Base-by-base conservation (phyloP, 306 rosid genomes). In the Morella rubra region DNA sequence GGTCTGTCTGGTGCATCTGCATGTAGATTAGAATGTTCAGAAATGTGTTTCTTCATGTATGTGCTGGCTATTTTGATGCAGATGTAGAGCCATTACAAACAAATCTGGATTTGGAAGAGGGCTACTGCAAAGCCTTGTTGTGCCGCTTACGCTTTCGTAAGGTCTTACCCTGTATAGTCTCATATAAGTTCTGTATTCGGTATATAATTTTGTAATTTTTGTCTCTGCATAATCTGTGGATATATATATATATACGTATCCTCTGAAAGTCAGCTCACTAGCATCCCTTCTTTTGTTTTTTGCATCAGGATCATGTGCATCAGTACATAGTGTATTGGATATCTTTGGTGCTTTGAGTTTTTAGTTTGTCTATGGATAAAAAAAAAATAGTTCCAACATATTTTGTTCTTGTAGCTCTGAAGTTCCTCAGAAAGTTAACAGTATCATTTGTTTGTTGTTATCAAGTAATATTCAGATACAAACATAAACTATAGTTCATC, bases 91-190 rank as follows among this genome's bases (percentile, higher is more conserved):
- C 93, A 5, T 89, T 87, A 67, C 97, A 92, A 92, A 87, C 69
- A 80, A 83, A 78, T 87, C 80, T 84, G 75, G 93, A 88, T 82
- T 78, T 90, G 81, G 98, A 95, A 85, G 98, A 95, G 89, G 96
- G 90, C 89, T 95, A 92, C 85, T 95, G 95, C 91, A 92, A 86
- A 82, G 96, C 97, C 50, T 76, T 95, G 85, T 77, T 95, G 81
- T 95, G 97, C 76, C 97, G 97, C 78, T 89, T 95, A 90, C 98
- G 97, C 89, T 92, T 95, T 88, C 98, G 97, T 92, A 95, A 95
- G 98, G 98, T 95, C 91, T 95, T 88, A 89, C 81, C 94, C 92
- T 85, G 79, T 84, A 91, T 86, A 77, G 76, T 77, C 87, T 85
- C 86, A 79, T 85, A 46, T 61, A 78, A 71, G 78, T 62, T 73